These are phyloP conservation scores for Coniochaeta pulveracea DNA, from an alignment of 2,329 filamentous ascomycete species.

Conservation along the genomic window DNA sequence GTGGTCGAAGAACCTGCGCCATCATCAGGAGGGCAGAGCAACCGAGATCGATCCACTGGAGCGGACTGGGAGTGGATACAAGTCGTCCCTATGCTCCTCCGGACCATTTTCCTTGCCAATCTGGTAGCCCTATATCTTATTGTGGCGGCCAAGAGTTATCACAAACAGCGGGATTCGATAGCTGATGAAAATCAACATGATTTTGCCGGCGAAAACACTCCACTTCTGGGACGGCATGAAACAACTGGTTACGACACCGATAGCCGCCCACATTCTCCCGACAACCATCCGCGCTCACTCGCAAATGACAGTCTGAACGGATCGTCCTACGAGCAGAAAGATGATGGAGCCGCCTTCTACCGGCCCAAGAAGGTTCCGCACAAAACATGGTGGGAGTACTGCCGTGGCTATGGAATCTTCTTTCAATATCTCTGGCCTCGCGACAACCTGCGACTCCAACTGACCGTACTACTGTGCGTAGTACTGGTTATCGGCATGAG, in stretches of 20 bases:
- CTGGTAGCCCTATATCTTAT: constrained; percentile 44
- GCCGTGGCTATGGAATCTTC: constrained; percentile 84
- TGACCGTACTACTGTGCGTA: constrained; percentile 76
- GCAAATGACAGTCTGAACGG: constrained; percentile 32
- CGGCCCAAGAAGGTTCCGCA: constrained; percentile 76
- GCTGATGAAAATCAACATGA: constrained; percentile 27
- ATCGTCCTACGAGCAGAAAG: constrained; percentile 24
- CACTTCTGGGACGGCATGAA: constrained; percentile 43
- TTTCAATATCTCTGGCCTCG: constrained; percentile 96
- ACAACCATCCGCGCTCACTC: constrained; percentile 20
- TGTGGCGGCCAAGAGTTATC: constrained; percentile 28
- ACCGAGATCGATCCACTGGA: constrained; percentile 24
- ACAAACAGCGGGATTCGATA: constrained; percentile 26
- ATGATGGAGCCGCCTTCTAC: constrained; percentile 72
- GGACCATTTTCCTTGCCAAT: constrained; percentile 46
- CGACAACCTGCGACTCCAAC: constrained; percentile 60
- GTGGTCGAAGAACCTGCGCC: too few species aligned
- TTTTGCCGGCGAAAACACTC: constrained; percentile 45
- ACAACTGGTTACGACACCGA: constrained; percentile 17
- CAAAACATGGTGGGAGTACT: constrained; percentile 92
- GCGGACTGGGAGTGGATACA: constrained; percentile 16
- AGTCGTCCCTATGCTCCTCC: too few species aligned
- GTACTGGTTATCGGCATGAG: constrained; percentile 69
- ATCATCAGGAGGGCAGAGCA: too few species aligned
- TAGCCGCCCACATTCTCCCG: constrained; percentile 14